These are phyloP conservation scores for Leccinum imitatum DNA, from an alignment of 768 basidiomycete genomes.

Conservation along the genomic window DNA sequence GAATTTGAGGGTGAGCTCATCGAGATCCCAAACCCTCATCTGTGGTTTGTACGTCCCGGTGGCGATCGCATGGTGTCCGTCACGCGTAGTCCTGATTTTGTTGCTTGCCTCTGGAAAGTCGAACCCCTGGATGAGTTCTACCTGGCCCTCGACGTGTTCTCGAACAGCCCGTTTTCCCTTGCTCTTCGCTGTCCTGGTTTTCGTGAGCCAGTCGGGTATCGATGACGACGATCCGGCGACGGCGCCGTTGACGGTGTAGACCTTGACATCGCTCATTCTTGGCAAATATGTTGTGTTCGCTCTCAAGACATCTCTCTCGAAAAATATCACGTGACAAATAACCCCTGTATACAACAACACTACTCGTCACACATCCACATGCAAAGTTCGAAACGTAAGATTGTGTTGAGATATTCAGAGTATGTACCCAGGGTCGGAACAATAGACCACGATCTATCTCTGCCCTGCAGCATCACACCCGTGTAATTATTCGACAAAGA, in stretches of 20 bases:
- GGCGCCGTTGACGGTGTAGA: constrained; percentile 96
- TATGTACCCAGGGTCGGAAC: constrained; percentile 20
- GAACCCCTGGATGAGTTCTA: constrained; percentile 94
- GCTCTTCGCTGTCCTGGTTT: constrained; percentile 59
- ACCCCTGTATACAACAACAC: constrained; percentile 3
- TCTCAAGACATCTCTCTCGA: not conserved
- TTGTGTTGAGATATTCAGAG: constrained; percentile 14
- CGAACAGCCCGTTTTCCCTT: constrained; percentile 57
- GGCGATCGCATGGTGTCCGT: constrained; percentile 90
- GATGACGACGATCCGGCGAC: constrained; percentile 84
- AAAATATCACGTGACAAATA: constrained; percentile 20
- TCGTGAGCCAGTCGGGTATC: constrained; percentile 91
- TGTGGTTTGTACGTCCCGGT: constrained; percentile 99
- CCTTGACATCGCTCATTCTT: constrained; percentile 55
- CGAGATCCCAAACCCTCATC: constrained; percentile 93
- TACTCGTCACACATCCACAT: not conserved
- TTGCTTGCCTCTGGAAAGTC: constrained; percentile 97
- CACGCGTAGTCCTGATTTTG: constrained; percentile 83
- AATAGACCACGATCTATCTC: constrained; percentile 12
- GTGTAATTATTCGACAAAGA: not conserved
- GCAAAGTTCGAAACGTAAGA: constrained; percentile 10
- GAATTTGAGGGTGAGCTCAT: constrained; percentile 90
- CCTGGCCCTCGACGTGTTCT: constrained; percentile 79
- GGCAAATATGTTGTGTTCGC: not conserved
- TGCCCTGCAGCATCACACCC: constrained; percentile 1